Percentiles rank a stretch among this genome's conserved stretches.
phyloP scores from a whole-genome alignment of 129 eudicot species.

The Saussurea involucrata region DNA sequence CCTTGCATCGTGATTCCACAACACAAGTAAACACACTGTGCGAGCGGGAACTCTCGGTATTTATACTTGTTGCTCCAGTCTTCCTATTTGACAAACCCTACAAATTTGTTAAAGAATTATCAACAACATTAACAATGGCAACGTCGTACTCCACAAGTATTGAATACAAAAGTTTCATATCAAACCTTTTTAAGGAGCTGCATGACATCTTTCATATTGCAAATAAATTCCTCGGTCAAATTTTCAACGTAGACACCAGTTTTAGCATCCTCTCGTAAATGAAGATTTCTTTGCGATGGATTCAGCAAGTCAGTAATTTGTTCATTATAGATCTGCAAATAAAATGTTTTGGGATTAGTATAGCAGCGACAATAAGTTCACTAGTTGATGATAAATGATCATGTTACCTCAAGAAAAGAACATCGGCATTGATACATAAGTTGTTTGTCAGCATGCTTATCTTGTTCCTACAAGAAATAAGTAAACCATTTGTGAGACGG shows the following conservation, averaged over 20 bases:
- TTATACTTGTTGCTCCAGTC: slow-evolving; percentile 81
- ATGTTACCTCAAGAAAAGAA: slow-evolving; percentile 87
- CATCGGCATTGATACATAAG: slow-evolving; percentile 88
- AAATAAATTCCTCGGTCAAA: slow-evolving; percentile 73
- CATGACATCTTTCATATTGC: slow-evolving; percentile 63
- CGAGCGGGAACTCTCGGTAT: slow-evolving; percentile 94
- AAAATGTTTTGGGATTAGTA: slow-evolving; percentile 11
- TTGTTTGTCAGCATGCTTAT: slow-evolving; percentile 67
- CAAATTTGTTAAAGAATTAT: slow-evolving; percentile 9
- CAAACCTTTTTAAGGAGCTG: slow-evolving; percentile 79
- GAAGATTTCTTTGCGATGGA: slow-evolving; percentile 81
- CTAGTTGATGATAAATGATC: background rate
- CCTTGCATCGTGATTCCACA: slow-evolving; percentile 97
- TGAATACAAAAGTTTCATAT: background rate
- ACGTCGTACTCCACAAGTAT: background rate
- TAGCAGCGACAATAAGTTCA: background rate
- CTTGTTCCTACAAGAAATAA: slow-evolving; percentile 61
- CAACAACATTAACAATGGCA: background rate
- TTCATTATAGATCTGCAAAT: slow-evolving; percentile 89
- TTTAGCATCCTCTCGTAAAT: slow-evolving; percentile 88
- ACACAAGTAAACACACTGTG: slow-evolving; percentile 97
- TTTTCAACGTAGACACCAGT: slow-evolving; percentile 94
- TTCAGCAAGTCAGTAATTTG: slow-evolving; percentile 93
- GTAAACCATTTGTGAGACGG: slow-evolving; percentile 1
- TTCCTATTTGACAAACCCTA: slow-evolving; percentile 90